These are phyloP conservation scores for Tylopilus plumbeoviolaceoides DNA, from an alignment of 768 basidiomycete genomes.

Conservation along the genomic window DNA sequence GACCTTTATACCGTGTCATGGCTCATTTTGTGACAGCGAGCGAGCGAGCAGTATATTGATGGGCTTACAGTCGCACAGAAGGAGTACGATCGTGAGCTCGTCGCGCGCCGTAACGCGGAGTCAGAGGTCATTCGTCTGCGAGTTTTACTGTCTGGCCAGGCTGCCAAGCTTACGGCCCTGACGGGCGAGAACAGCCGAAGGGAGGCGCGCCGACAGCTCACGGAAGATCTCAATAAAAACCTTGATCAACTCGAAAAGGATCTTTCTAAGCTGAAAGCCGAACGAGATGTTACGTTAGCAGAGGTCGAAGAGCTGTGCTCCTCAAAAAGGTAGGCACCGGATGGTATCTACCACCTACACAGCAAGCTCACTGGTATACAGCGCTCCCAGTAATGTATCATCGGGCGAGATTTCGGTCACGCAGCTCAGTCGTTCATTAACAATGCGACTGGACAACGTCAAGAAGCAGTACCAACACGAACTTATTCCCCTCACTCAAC, in stretches of 20 bases:
- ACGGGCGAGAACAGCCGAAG: constrained; percentile 73
- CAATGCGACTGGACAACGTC: constrained; percentile 80
- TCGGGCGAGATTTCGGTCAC: constrained; percentile 35
- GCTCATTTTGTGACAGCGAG: constrained; percentile 50
- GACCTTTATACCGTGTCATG: neutral
- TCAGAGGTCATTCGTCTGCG: constrained; percentile 85
- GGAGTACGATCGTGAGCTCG: constrained; percentile 91
- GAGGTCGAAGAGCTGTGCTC: constrained; percentile 89
- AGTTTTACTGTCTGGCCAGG: constrained; percentile 86
- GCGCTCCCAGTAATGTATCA: constrained; percentile 24
- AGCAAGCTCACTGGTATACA: constrained; percentile 21
- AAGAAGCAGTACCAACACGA: constrained; percentile 87
- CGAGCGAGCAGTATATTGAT: constrained; percentile 88
- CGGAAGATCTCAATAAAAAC: constrained; percentile 72
- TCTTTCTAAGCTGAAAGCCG: constrained; percentile 80
- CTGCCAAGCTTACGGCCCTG: constrained; percentile 79
- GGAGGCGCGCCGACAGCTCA: constrained; percentile 74
- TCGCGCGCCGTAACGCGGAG: constrained; percentile 85
- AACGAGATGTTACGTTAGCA: constrained; percentile 88
- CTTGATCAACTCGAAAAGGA: constrained; percentile 80
- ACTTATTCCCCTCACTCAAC: constrained; percentile 75
- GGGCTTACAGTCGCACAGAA: constrained; percentile 90
- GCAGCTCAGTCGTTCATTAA: constrained; percentile 66
- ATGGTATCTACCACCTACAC: constrained; percentile 10
- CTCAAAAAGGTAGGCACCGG: constrained; percentile 55